Evolutionary conservation across 1,284 basidiomycete species (phyloP), one percentile per base, ranked within the genome.

Genomic region (Apiotrichum sp.): DNA sequence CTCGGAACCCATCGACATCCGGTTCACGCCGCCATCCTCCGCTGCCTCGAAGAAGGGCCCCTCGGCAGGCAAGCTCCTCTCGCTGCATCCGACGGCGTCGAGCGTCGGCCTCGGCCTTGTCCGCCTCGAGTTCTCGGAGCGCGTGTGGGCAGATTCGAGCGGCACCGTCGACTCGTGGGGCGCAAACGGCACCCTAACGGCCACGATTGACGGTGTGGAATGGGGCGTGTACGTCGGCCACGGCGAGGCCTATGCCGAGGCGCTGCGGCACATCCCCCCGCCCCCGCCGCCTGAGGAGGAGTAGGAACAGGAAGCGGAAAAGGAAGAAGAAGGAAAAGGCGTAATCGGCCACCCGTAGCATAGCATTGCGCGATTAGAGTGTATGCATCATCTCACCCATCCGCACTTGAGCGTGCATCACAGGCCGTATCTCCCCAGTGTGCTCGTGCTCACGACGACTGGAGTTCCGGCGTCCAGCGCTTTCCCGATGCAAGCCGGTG

Each of bases 121-220:
- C 6, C 57, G 76, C 13, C 55, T 77, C 13, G 76, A 78, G 57
- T 69, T 74, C 55, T 71, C 68, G 0, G 72, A 74, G 45, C 61
- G 68, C 35, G 61, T 65, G 59, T 74, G 71, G 63, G 38, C 38
- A n/a, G 16, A 47, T 9, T 7, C 11, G 47, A 22, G 31, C n/a
- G 50, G 53, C 3, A 56, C 47, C 4, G 59, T 64, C 0, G 54
- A 39, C 9, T 53, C 65, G 16, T 67, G 65, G 65, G 57, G 65
- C 5, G 57, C 51, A 0, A 39, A 32, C 4, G 64, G 64, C 1
- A 57, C 56, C 50, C 48, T 74, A 31, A 67, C 59, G n/a, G 63
- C 63, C 1, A 42, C 62, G 36, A 51, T 71, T 2, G 60, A 53
- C n/a, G 70, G 65, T 6, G 35, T 50, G 33, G 57, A 62, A 39